These are phyloP conservation scores for Euphorbia tirucalli DNA, from an alignment of 345 rosid species.

Conservation along the genomic window DNA sequence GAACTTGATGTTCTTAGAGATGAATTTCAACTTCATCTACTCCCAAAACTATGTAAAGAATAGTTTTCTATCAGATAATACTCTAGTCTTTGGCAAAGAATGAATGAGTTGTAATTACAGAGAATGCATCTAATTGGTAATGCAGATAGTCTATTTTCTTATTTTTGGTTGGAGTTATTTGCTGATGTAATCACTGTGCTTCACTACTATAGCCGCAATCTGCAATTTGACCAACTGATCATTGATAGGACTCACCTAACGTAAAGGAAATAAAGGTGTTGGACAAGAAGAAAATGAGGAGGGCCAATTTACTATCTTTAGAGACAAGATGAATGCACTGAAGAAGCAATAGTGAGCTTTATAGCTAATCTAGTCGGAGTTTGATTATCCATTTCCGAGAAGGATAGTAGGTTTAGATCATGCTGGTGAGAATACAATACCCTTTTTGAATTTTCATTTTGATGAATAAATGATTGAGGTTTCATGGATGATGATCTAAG, in stretches of 20 bases:
- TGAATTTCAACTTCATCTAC: background rate
- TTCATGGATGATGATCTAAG: no score
- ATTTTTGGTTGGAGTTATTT: background rate
- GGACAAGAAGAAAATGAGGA: slow-evolving; percentile 90
- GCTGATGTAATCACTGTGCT: background rate
- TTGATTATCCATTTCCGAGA: background rate
- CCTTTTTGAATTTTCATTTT: no score
- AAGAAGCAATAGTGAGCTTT: slow-evolving; percentile 40
- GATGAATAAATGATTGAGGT: no score
- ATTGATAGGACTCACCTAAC: slow-evolving; percentile 84
- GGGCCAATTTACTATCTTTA: slow-evolving; percentile 92
- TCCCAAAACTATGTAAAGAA: background rate
- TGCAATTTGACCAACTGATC: slow-evolving; percentile 20
- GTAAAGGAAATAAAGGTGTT: slow-evolving; percentile 87
- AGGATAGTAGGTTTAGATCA: slow-evolving; percentile 6
- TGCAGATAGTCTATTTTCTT: background rate
- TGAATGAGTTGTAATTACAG: background rate
- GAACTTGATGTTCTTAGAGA: background rate
- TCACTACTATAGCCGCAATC: background rate
- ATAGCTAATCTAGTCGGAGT: slow-evolving; percentile 13
- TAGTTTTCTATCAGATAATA: background rate
- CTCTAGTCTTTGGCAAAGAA: background rate
- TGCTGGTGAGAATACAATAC: slow-evolving; percentile 9
- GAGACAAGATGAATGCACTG: slow-evolving; percentile 94
- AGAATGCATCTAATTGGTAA: background rate